phyloP scores from a whole-genome alignment of 2,329 filamentous ascomycete genomes.

The Fusarium coicis region DNA sequence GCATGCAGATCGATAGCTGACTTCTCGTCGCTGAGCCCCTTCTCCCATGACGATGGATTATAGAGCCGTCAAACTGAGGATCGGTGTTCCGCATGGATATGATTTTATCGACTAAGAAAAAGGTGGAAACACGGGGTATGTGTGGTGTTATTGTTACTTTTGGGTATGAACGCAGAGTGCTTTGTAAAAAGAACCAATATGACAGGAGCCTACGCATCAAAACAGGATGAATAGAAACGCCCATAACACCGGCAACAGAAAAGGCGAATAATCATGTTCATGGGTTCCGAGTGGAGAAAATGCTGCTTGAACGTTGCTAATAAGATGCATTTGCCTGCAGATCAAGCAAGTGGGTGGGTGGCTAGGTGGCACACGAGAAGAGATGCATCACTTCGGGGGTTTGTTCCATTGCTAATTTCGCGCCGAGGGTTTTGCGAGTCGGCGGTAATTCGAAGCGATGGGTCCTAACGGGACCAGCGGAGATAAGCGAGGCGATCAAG shows the following conservation, averaged over 20 bases:
- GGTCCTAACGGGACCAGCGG: constrained; percentile 10
- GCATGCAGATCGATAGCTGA: constrained; percentile 50
- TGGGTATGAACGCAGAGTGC: neutral
- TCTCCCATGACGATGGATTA: constrained; percentile 26
- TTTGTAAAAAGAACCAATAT: neutral
- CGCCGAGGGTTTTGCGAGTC: constrained; percentile 22
- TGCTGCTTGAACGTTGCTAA: constrained; percentile 35
- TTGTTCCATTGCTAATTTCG: constrained; percentile 23
- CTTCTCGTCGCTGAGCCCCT: constrained; percentile 25
- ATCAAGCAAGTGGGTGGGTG: constrained; percentile 37
- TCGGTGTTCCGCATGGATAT: neutral
- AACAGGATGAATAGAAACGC: constrained; percentile 16
- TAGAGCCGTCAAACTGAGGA: neutral
- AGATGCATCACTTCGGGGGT: constrained; percentile 32
- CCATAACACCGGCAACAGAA: constrained; percentile 5
- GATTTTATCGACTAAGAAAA: neutral
- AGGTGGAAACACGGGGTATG: neutral
- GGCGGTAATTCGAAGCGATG: constrained; percentile 25
- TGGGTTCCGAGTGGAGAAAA: constrained; percentile 38
- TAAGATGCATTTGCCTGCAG: constrained; percentile 39
- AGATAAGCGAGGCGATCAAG: constrained; percentile 38
- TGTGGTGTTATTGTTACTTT: neutral
- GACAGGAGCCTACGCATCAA: constrained; percentile 5
- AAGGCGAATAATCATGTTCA: constrained; percentile 30
- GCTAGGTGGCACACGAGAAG: constrained; percentile 38